Evolutionary conservation across 148 eudicot genomes (phyloP).

Genomic region (Cornus kousa): DNA sequence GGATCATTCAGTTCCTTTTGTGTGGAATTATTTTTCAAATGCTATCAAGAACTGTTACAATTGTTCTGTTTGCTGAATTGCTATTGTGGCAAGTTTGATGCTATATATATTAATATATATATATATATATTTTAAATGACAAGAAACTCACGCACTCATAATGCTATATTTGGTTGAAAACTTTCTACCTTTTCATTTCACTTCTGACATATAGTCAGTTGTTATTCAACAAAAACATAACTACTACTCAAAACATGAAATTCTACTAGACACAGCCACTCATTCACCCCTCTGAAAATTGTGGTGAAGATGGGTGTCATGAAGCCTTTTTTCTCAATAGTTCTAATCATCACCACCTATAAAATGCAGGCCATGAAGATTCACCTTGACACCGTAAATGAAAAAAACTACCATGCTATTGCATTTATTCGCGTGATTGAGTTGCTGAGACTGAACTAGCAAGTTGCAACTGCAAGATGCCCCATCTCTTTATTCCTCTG

Average conservation of each 20-base stretch:
- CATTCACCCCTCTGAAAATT: not conserved
- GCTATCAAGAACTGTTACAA: not conserved
- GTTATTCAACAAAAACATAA: not conserved
- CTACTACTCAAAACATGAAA: not conserved
- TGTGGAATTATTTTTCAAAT: not conserved
- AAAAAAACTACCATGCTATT: too few relatives aligned
- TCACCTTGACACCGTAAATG: too few relatives aligned
- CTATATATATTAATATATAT: not conserved
- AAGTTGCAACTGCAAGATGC: too few relatives aligned
- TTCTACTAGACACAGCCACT: not conserved
- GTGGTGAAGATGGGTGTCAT: not conserved
- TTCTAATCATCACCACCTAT: constrained; percentile 11
- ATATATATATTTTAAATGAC: not conserved
- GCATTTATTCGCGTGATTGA: not conserved
- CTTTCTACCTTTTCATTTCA: too few relatives aligned
- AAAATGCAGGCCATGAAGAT: constrained; percentile 14
- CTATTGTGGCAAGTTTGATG: not conserved
- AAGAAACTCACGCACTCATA: too few relatives aligned
- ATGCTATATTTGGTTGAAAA: too few relatives aligned
- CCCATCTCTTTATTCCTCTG: too few relatives aligned
- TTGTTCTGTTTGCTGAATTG: not conserved
- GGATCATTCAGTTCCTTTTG: too few relatives aligned
- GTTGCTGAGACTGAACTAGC: not conserved
- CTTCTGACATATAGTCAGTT: not conserved
- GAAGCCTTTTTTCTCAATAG: constrained; percentile 9